A percentile compares a stretch with the other conserved stretches of the same genome.
Conservation (phyloP, 2,329 filamentous ascomycete genomes). For the Venturiaceae sp. region DNA sequence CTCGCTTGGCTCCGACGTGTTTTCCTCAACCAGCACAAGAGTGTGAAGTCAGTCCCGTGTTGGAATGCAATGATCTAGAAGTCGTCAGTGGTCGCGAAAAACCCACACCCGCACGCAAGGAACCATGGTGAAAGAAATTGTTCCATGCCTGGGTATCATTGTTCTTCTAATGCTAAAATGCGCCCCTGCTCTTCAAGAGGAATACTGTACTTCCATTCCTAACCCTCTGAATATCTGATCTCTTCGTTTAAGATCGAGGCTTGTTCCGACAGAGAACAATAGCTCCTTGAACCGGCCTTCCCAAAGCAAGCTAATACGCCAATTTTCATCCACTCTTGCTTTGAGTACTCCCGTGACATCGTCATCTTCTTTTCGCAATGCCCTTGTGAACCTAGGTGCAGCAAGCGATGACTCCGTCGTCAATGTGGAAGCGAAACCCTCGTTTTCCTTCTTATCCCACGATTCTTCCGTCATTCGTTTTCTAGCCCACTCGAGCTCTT, state of each 20-base stretch:
- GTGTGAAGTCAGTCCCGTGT: no score
- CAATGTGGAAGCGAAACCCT: neutral
- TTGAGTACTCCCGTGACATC: slow-evolving; percentile 82
- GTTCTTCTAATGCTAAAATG: neutral
- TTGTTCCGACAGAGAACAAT: slow-evolving; percentile 82
- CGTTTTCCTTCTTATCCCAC: neutral
- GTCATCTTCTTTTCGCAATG: slow-evolving; percentile 36
- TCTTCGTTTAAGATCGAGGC: slow-evolving; percentile 65
- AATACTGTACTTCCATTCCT: slow-evolving; percentile 74
- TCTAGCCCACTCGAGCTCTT: slow-evolving; percentile 28
- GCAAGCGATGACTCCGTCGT: neutral
- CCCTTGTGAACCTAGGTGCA: neutral
- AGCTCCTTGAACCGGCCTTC: slow-evolving; percentile 88
- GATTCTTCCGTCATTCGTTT: slow-evolving; percentile 26
- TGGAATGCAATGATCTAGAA: neutral
- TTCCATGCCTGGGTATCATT: neutral
- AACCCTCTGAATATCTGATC: slow-evolving; percentile 70
- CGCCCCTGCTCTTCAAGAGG: slow-evolving; percentile 40
- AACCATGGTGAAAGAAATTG: neutral
- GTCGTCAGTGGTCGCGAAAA: neutral
- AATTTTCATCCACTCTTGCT: slow-evolving; percentile 78
- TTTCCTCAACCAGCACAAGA: no score
- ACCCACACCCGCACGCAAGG: no score
- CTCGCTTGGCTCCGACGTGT: no score
- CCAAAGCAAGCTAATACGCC: slow-evolving; percentile 80